Conservation (phyloP, 257 asterid genomes). For the Parsonsia alboflavescens region DNA sequence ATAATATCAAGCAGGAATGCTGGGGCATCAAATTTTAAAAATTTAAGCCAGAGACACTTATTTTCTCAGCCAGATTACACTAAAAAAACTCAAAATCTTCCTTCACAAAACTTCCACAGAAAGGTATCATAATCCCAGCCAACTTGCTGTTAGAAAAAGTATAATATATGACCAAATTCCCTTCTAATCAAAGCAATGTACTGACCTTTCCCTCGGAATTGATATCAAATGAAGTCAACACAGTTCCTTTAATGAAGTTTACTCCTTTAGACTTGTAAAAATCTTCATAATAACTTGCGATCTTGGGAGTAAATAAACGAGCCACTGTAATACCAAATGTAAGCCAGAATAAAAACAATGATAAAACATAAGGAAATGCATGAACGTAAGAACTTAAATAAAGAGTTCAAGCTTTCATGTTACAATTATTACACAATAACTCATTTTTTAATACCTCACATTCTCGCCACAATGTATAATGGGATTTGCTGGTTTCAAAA, state of each 20-base stretch:
- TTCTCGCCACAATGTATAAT: not conserved
- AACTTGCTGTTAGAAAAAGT: not conserved
- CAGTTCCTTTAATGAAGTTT: slow-evolving; percentile 82
- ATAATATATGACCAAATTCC: not conserved
- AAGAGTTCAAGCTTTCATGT: not conserved
- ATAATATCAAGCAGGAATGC: not conserved
- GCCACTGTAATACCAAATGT: slow-evolving; percentile 60
- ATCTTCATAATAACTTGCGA: slow-evolving; percentile 85
- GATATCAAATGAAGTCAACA: slow-evolving; percentile 79
- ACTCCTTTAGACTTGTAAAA: slow-evolving; percentile 92
- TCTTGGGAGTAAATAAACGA: slow-evolving; percentile 77
- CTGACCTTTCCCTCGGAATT: slow-evolving; percentile 75
- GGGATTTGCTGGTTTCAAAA: not conserved
- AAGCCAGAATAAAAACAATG: not conserved
- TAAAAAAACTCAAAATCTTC: slow-evolving; percentile 1
- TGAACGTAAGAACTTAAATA: not conserved
- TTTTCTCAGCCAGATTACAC: not conserved
- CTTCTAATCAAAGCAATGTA: not conserved
- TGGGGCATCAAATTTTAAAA: slow-evolving; percentile 1
- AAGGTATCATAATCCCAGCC: not conserved
- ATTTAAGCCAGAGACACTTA: not conserved
- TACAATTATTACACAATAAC: not conserved
- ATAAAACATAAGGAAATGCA: not conserved
- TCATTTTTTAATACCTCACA: not conserved
- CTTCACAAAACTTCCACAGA: not conserved